phyloP scores from a whole-genome alignment of 192 early-diverging fungal genomes.

The Coemansia erecta region DNA sequence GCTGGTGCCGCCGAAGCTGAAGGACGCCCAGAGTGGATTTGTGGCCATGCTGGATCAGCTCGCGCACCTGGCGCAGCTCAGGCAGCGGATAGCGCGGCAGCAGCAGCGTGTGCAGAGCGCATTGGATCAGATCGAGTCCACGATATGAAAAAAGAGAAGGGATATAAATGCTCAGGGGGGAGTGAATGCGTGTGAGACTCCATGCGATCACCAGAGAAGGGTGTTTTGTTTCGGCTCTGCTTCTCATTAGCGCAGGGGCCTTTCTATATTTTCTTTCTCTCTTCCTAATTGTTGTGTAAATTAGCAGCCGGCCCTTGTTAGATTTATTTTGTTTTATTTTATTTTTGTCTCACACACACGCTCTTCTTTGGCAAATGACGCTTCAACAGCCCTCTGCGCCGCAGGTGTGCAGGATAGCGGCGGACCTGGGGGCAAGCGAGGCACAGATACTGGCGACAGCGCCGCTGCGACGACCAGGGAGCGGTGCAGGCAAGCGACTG shows the following conservation, averaged over 20 bases:
- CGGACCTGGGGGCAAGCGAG: too few relatives aligned
- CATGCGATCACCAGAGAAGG: too few relatives aligned
- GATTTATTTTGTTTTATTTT: conserved; percentile 1
- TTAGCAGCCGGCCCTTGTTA: not conserved
- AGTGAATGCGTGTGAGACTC: too few relatives aligned
- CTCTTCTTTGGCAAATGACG: not conserved
- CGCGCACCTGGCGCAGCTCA: conserved; percentile 32
- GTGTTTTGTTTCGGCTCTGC: too few relatives aligned
- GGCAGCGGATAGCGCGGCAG: not conserved
- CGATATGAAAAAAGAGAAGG: not conserved
- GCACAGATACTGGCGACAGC: too few relatives aligned
- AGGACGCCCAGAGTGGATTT: conserved; percentile 43
- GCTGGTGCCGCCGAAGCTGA: conserved; percentile 47
- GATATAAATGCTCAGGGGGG: not conserved
- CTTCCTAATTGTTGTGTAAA: too few relatives aligned
- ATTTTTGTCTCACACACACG: too few relatives aligned
- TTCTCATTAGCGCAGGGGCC: too few relatives aligned
- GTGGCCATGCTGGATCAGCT: conserved; percentile 21
- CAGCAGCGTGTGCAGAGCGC: not conserved
- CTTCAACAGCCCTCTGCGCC: not conserved
- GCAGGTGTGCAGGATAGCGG: too few relatives aligned
- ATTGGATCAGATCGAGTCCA: not conserved
- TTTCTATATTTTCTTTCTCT: too few relatives aligned
- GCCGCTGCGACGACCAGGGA: too few relatives aligned
- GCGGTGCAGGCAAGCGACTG: too few relatives aligned